These are phyloP conservation scores for Cicer judaicum DNA, from an alignment of 306 rosid species.

Conservation along the genomic window DNA sequence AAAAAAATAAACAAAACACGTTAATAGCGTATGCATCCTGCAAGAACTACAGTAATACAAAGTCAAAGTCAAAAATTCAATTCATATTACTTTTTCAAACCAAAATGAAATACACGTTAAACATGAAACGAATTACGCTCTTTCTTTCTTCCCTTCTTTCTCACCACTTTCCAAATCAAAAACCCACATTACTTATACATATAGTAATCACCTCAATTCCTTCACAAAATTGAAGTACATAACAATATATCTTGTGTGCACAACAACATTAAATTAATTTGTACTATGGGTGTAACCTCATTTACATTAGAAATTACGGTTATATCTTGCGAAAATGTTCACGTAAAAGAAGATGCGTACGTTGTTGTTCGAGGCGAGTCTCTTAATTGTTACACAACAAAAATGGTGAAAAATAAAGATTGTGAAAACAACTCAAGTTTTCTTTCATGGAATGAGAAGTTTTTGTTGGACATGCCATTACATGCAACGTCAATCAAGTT, in stretches of 20 bases:
- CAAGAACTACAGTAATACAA: not conserved
- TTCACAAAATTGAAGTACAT: not conserved
- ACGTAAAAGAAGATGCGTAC: constrained; percentile 43
- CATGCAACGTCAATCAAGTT: constrained; percentile 47
- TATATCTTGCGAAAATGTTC: constrained; percentile 52
- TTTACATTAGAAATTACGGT: constrained; percentile 55
- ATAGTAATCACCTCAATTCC: not conserved
- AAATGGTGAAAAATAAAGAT: constrained; percentile 40
- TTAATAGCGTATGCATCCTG: too few relatives aligned
- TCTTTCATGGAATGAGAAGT: constrained; percentile 57
- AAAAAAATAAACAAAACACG: too few relatives aligned
- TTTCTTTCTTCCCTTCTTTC: constrained; percentile 25
- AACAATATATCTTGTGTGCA: not conserved
- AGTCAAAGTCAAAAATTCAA: constrained; percentile 38
- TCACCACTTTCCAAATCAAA: constrained; percentile 26
- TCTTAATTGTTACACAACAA: constrained; percentile 39
- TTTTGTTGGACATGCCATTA: constrained; percentile 51
- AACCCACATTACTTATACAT: not conserved
- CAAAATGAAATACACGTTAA: constrained; percentile 11
- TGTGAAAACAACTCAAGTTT: not conserved
- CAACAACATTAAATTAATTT: not conserved
- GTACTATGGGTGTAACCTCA: constrained; percentile 9
- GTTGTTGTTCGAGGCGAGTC: constrained; percentile 51
- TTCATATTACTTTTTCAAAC: not conserved
- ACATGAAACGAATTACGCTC: constrained; percentile 30